These are phyloP conservation scores for Naegleria gruberi DNA, from an alignment of 208 protist species.

Conservation along the genomic window DNA sequence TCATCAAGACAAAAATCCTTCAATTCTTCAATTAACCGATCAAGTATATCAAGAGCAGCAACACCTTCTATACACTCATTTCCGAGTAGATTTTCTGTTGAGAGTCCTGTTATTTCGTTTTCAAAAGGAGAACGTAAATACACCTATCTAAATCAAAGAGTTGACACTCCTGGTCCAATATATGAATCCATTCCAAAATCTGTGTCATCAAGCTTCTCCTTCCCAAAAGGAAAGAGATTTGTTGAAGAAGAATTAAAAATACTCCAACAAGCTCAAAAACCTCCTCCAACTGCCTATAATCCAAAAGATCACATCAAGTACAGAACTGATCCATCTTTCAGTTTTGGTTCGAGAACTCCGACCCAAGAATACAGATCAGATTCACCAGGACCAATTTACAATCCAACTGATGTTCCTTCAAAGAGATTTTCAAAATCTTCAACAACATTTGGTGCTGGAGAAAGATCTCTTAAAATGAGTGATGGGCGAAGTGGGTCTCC, in stretches of 20 bases:
- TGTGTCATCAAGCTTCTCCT: not conserved
- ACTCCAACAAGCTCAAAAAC: not conserved
- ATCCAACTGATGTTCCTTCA: not conserved
- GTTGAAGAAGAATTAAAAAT: not conserved
- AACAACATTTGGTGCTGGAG: not conserved
- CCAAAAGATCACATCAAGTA: not conserved
- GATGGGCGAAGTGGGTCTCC: not conserved
- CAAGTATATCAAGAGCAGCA: not conserved
- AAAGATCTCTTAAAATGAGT: not conserved
- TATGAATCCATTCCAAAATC: not conserved
- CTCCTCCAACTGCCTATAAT: not conserved
- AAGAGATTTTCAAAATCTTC: not conserved
- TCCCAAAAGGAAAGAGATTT: not conserved
- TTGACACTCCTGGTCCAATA: not conserved
- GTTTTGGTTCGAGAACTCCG: not conserved
- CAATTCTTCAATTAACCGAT: not conserved
- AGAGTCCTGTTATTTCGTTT: not conserved
- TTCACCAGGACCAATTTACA: not conserved
- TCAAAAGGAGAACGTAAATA: not conserved
- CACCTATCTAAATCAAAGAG: not conserved
- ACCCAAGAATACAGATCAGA: not conserved
- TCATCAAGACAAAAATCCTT: too few relatives aligned
- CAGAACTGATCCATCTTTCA: not conserved
- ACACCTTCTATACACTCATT: not conserved
- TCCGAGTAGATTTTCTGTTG: not conserved